phyloP scores from a whole-genome alignment of 495 filamentous ascomycete genomes.

The Neurospora hispaniola region DNA sequence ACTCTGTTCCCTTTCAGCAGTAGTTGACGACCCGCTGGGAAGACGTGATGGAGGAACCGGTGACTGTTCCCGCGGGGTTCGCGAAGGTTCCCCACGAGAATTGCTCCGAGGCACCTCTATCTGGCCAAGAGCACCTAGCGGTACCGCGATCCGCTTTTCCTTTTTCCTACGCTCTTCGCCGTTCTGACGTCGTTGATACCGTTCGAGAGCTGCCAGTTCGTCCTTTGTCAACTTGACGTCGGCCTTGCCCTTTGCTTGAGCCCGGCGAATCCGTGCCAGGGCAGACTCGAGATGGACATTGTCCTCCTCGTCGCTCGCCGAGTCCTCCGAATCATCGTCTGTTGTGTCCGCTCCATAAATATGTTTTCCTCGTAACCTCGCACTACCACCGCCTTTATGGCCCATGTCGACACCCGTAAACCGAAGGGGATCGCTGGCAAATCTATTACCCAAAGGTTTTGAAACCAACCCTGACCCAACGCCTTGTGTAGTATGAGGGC shows the following conservation, averaged over 20 bases:
- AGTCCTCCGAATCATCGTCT: slow-evolving; percentile 44
- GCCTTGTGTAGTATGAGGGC: slow-evolving; percentile 49
- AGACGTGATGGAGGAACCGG: slow-evolving; percentile 17
- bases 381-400: slow-evolving; percentile 29
- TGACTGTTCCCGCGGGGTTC: slow-evolving; percentile 23
- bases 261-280: slow-evolving; percentile 63
- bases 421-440: slow-evolving; percentile 48
- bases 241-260: slow-evolving; percentile 57
- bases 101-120: slow-evolving; percentile 24
- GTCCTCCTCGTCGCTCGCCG: slow-evolving; percentile 49
- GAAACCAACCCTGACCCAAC: slow-evolving; percentile 34
- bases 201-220: slow-evolving; percentile 66
- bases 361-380: slow-evolving; percentile 26
- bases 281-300: slow-evolving; percentile 64
- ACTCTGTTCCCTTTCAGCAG: slow-evolving; percentile 18
- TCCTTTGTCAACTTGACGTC: slow-evolving; percentile 67
- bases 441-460: slow-evolving; percentile 26
- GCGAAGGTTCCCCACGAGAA: slow-evolving; percentile 26
- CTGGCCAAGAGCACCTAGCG: slow-evolving; percentile 20
- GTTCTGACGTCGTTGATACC: slow-evolving; percentile 48
- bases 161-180: slow-evolving; percentile 29
- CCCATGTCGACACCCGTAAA: slow-evolving; percentile 53
- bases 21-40: slow-evolving; percentile 11
- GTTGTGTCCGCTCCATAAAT: slow-evolving; percentile 35
- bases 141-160: slow-evolving; percentile 31